Base-by-base conservation (phyloP, 1,284 basidiomycete species). In the Ganoderma lingzhi region DNA sequence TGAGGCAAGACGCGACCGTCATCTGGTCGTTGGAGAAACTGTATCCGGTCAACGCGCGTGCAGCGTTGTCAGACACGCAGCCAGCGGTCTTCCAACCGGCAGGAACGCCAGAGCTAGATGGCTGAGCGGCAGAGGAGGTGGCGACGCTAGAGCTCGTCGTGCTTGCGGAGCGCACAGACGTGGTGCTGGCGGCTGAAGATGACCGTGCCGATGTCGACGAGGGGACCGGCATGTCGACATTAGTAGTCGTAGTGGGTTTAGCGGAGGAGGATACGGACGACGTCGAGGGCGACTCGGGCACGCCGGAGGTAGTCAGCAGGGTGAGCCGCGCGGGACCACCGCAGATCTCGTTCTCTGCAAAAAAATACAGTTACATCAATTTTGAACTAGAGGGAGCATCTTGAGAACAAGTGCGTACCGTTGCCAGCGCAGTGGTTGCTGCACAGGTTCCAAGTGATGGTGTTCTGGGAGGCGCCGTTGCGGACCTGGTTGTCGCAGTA, bases 401-500 rank as follows among this genome's bases (percentile, higher is more conserved):
- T 30, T 23, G 23, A n/a, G 6, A 37, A n/a, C 3, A 19, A 28
- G 6, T 3, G 76, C 76, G 73, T 55, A 77, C 75, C 66, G 70
- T 77, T 77, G 45, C 73, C 76, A 44, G 72, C 75, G 65, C 77
- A 78, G 61, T 72, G 62, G 62, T 70, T 75, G 67, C 41, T 75
- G 76, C 77, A 78, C 59, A 74, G 65, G 64, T 70, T 67, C 71
- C 70, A 74, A n/a, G 63, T 66, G 66, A 77, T 70, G 30, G 72
- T 68, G 63, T 42, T 74, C 42, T 59, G 66, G 55, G 74, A 71
- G 17, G 77, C 77, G 64, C 77, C 76, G 70, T 77, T 77, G 59
- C 71, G 71, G 69, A 77, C 73, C 61, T 69, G 58, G 73, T 75
- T 78, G 65, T 76, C 77, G 67, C 77, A 78, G 73, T 78, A 78